phyloP scores from a whole-genome alignment of 345 rosid species.

The Rhizophora apiculata region DNA sequence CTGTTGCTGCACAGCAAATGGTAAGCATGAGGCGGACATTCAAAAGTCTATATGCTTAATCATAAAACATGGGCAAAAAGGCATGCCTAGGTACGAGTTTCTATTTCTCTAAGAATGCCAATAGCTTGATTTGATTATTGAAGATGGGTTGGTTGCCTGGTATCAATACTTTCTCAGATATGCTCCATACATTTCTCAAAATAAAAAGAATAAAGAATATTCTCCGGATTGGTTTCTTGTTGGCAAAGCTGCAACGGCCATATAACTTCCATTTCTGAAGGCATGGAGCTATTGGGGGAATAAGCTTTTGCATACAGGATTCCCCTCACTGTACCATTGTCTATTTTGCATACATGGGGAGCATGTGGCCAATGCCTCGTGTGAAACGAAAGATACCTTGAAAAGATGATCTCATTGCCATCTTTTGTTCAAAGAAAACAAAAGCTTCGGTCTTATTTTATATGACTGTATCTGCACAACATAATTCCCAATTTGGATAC shows the following conservation, averaged over 20 bases:
- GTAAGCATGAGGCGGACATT: constrained; percentile 39
- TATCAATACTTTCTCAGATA: neutral
- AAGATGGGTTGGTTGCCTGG: neutral
- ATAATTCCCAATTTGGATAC: too few relatives aligned
- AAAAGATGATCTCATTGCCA: too few relatives aligned
- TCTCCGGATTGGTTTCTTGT: constrained; percentile 10
- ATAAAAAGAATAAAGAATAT: constrained; percentile 16
- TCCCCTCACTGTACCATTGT: neutral
- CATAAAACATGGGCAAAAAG: constrained; percentile 2
- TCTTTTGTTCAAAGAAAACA: too few relatives aligned
- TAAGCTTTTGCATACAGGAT: neutral
- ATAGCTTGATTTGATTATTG: neutral
- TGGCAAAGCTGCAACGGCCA: constrained; percentile 8
- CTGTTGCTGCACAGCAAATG: constrained; percentile 23
- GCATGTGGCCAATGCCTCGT: constrained; percentile 1
- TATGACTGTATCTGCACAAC: too few relatives aligned
- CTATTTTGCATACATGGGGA: neutral
- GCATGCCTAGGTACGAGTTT: neutral
- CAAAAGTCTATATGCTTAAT: constrained; percentile 13
- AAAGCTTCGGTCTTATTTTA: too few relatives aligned
- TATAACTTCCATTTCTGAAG: constrained; percentile 15
- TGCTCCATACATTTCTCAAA: neutral
- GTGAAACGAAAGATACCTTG: constrained; percentile 2
- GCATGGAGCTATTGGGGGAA: neutral
- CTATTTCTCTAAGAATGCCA: neutral